phyloP scores from a whole-genome alignment of 2,329 filamentous ascomycete genomes.

The Pestalotiopsis sp. region DNA sequence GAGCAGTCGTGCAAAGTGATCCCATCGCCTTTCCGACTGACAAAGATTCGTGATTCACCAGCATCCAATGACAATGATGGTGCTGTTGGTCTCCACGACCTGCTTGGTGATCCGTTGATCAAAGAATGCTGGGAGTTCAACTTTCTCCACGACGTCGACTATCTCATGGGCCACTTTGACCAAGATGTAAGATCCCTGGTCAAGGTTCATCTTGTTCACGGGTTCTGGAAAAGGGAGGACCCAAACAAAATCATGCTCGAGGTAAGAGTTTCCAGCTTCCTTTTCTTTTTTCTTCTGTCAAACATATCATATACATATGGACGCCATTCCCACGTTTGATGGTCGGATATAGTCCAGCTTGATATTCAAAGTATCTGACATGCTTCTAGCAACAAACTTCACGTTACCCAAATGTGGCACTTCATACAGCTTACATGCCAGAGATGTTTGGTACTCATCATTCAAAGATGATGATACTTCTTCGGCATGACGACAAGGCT shows the following conservation, averaged over 20 bases:
- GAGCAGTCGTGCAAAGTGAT: conserved; percentile 28
- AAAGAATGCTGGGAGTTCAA: conserved; percentile 74
- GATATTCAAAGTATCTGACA: too few relatives aligned
- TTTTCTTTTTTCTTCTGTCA: too few relatives aligned
- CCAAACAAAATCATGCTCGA: conserved; percentile 57
- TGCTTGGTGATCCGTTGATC: conserved; percentile 76
- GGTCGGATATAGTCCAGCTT: too few relatives aligned
- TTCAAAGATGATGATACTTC: conserved; percentile 83
- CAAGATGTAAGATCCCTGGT: conserved; percentile 50
- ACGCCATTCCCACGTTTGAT: too few relatives aligned
- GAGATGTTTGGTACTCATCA: conserved; percentile 87
- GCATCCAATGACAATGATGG: conserved; percentile 58
- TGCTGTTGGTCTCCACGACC: conserved; percentile 65
- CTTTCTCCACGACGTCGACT: conserved; percentile 63
- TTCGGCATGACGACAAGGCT: conserved; percentile 75
- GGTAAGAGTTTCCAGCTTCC: conserved; percentile 40
- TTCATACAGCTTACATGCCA: conserved; percentile 77
- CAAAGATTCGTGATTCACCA: conserved; percentile 66
- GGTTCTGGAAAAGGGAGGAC: conserved; percentile 71
- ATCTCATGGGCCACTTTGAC: conserved; percentile 58
- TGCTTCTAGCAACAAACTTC: conserved; percentile 58
- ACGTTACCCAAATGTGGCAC: conserved; percentile 66
- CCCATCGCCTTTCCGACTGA: conserved; percentile 72
- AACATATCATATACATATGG: too few relatives aligned
- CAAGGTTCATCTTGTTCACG: conserved; percentile 59